Evolutionary conservation across 768 basidiomycete species (phyloP), one percentile per base, ranked within the genome.

Genomic region (Boletellus ananas): DNA sequence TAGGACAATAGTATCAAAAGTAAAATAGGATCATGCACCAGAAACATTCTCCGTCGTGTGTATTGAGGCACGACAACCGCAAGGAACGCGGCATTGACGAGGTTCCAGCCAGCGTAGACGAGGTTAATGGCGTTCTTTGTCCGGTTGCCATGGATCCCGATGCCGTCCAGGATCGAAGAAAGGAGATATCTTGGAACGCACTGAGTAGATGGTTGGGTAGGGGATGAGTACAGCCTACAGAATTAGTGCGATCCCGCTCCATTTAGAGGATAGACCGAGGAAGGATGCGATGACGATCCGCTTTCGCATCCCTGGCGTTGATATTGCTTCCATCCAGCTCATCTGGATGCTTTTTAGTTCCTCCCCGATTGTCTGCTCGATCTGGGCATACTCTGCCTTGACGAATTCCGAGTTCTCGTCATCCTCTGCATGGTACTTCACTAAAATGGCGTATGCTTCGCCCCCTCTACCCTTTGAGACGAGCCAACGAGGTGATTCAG

Each of bases 401-500:
- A 79, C 80, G 43, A 83, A 78, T 55, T 78, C 78, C 2, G 76
- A 77, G 6, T 38, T n/a, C 14, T 36, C 58, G 54, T 84, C 74
- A 2, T 80, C 79, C 45, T 84, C 82, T 0, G 78, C 82, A 53
- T 84, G 82, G 49, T 83, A 83, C 50, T 80, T 79, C 6, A 68
- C 73, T 14, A 83, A 69, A 29, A 79, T 70, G 2, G 63, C 67
- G 38, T 62, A 65, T 0, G 80, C 80, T 50, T 81, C 78, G 0
- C 72, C 71, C 3, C 63, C 62, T 18, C 80, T 74, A 23, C 81
- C 81, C 45, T 75, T 78, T 4, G 79, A 76, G 31, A 84, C 68
- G 4, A 85, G 71, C 81, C 82, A 84, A 36, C 80, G 74, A 16
- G 83, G 83, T 3, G 80, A 83, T 59, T 85, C 83, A 8, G 83